Percentiles rank a stretch among this genome's conserved stretches.
These are phyloP conservation scores for Ilyonectria sp. DNA, from an alignment of 2,329 filamentous ascomycete genomes.

Conservation along the genomic window DNA sequence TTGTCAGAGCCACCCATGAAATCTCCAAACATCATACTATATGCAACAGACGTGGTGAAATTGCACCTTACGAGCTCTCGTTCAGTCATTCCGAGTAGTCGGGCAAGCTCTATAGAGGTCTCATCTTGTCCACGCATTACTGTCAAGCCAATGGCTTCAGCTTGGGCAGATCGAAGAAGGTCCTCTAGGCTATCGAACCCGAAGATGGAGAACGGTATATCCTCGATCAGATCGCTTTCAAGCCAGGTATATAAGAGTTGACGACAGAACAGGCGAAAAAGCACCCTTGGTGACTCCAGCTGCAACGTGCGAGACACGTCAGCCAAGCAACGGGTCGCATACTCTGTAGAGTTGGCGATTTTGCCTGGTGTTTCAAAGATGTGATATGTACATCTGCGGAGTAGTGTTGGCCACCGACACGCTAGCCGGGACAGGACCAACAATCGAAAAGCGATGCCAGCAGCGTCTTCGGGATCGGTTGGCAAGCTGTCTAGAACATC, in stretches of 20 bases:
- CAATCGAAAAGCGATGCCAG: constrained; percentile 89
- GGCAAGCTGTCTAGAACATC: constrained; percentile 89
- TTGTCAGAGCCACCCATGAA: constrained; percentile 52
- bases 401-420: constrained; percentile 86
- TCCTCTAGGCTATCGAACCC: constrained; percentile 79
- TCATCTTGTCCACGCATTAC: constrained; percentile 84
- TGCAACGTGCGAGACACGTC: constrained; percentile 76
- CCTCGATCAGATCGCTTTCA: constrained; percentile 74
- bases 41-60: constrained; percentile 86
- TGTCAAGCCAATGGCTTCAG: constrained; percentile 85
- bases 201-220: constrained; percentile 89
- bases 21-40: constrained; percentile 78
- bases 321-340: constrained; percentile 81
- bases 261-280: constrained; percentile 89
- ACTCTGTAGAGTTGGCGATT: constrained; percentile 73
- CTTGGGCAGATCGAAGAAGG: constrained; percentile 79
- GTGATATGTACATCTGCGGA: constrained; percentile 90
- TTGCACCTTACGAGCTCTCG: constrained; percentile 74
- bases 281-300: constrained; percentile 75
- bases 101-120: constrained; percentile 73
- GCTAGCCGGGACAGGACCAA: constrained; percentile 83
- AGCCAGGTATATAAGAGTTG: constrained; percentile 96
- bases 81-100: constrained; percentile 67
- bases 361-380: constrained; percentile 92
- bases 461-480: constrained; percentile 76